phyloP scores from a whole-genome alignment of 2,329 filamentous ascomycete genomes.

The Elsinoe batatas region DNA sequence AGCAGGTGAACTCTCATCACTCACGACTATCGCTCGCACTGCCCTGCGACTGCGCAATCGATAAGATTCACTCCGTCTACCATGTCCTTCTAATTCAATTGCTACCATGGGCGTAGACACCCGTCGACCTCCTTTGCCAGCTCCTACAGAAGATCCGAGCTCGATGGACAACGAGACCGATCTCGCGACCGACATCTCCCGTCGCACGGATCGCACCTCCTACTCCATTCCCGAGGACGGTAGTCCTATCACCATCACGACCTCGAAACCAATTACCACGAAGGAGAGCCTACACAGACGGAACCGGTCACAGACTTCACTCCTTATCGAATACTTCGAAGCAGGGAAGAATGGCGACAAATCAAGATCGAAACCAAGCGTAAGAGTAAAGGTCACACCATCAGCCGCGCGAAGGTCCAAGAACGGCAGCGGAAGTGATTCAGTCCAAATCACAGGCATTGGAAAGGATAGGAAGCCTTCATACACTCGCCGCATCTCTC shows the following conservation, averaged over 20 bases:
- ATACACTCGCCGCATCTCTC: conserved; percentile 57
- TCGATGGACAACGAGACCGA: conserved; percentile 50
- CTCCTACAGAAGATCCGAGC: conserved; percentile 64
- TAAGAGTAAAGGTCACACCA: conserved; percentile 70
- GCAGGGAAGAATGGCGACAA: conserved; percentile 56
- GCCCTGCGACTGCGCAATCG: neutral
- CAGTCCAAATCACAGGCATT: conserved; percentile 78
- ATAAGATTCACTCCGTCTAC: neutral
- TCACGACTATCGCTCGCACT: neutral
- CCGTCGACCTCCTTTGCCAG: conserved; percentile 54
- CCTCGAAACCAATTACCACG: conserved; percentile 46
- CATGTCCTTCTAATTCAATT: conserved; percentile 5
- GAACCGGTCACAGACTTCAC: conserved; percentile 69
- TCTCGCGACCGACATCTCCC: conserved; percentile 58
- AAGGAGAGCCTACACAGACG: conserved; percentile 44
- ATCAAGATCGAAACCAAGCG: conserved; percentile 65
- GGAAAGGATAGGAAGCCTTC: conserved; percentile 63
- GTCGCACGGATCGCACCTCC: conserved; percentile 58
- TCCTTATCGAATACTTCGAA: conserved; percentile 93
- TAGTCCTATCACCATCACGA: conserved; percentile 84
- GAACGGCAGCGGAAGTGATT: conserved; percentile 48
- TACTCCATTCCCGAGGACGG: conserved; percentile 79
- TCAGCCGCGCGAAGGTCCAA: conserved; percentile 50
- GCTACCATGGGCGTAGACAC: conserved; percentile 34
- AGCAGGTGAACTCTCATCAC: neutral